Evolutionary conservation across 2,329 filamentous ascomycete genomes (phyloP).

Genomic region (Gnomoniopsis smithogilvyi): DNA sequence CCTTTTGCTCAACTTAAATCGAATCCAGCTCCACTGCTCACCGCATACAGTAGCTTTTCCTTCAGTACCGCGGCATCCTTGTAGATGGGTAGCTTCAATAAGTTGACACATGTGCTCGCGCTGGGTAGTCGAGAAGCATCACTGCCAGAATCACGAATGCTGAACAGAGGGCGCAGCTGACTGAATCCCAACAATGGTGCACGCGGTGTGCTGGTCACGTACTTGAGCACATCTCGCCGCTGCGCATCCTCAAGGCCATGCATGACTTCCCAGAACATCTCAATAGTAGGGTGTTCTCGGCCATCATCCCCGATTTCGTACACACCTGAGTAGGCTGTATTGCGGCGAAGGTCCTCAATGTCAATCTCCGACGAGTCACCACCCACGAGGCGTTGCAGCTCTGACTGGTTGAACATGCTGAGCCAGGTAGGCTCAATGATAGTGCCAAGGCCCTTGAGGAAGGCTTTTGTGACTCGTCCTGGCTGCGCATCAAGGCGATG

Average conservation of each 20-base stretch:
- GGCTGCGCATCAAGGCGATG: conserved; percentile 84
- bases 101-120: conserved; percentile 92
- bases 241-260: conserved; percentile 70
- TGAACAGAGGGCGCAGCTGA: conserved; percentile 81
- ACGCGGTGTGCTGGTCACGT: conserved; percentile 89
- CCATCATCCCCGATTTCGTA: conserved; percentile 89
- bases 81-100: conserved; percentile 89
- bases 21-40: conserved; percentile 88
- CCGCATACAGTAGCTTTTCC: conserved; percentile 83
- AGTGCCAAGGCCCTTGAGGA: conserved; percentile 77
- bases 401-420: conserved; percentile 96
- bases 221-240: conserved; percentile 83
- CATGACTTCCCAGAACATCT: conserved; percentile 92
- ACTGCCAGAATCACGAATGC: conserved; percentile 77
- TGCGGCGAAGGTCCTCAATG: conserved; percentile 75
- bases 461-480: conserved; percentile 77
- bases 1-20: conserved; percentile 59
- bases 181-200: conserved; percentile 87
- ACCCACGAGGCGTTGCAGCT: conserved; percentile 89
- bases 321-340: conserved; percentile 84
- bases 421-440: conserved; percentile 94
- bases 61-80: conserved; percentile 60
- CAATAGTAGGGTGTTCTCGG: conserved; percentile 78
- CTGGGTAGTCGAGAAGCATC: conserved; percentile 81
- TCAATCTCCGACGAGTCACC: conserved; percentile 85